Percentiles rank a stretch among this genome's conserved stretches.
These are phyloP conservation scores for Aspergillus ellipticus DNA, from an alignment of 495 filamentous ascomycete genomes.

Conservation along the genomic window DNA sequence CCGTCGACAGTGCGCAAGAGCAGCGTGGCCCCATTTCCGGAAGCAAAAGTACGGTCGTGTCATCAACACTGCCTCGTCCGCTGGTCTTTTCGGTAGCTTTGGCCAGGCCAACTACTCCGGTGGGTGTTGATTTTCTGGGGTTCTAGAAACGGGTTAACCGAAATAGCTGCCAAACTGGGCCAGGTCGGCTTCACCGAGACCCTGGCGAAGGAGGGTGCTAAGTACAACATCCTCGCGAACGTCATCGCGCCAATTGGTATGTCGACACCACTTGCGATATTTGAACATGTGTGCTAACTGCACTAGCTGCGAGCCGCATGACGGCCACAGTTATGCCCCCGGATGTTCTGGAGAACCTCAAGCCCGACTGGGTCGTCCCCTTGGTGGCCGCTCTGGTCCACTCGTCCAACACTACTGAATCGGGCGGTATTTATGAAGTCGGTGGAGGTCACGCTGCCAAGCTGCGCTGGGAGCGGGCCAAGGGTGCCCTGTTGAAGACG, in stretches of 20 bases:
- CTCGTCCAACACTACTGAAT: slow-evolving; percentile 81
- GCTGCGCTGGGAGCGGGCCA: slow-evolving; percentile 91
- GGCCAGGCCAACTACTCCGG: slow-evolving; percentile 96
- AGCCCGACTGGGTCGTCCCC: slow-evolving; percentile 95
- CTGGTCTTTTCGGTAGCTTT: slow-evolving; percentile 93
- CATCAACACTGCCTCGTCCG: slow-evolving; percentile 94
- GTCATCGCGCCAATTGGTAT: slow-evolving; percentile 86
- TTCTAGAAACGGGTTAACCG: slow-evolving; percentile 10
- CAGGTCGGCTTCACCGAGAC: slow-evolving; percentile 99
- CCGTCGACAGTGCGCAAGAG: slow-evolving; percentile 69
- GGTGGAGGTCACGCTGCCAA: slow-evolving; percentile 93
- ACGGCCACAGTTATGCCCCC: slow-evolving; percentile 97
- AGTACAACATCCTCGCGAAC: slow-evolving; percentile 97
- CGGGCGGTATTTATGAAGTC: slow-evolving; percentile 86
- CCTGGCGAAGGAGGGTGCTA: slow-evolving; percentile 92
- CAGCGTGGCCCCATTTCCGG: slow-evolving; percentile 96
- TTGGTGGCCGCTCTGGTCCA: slow-evolving; percentile 88
- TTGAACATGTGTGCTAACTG: slow-evolving; percentile 3
- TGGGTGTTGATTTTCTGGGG: slow-evolving; percentile 21
- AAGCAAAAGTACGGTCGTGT: slow-evolving; percentile 97
- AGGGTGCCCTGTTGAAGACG: slow-evolving; percentile 84
- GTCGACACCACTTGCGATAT: too few relatives aligned
- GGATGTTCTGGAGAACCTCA: slow-evolving; percentile 81
- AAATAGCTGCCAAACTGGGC: slow-evolving; percentile 80
- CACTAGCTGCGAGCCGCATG: slow-evolving; percentile 83